Percentiles rank a stretch among this genome's conserved stretches.
phyloP scores from a whole-genome alignment of 2,329 filamentous ascomycete genomes.

The Diaporthe australafricana region DNA sequence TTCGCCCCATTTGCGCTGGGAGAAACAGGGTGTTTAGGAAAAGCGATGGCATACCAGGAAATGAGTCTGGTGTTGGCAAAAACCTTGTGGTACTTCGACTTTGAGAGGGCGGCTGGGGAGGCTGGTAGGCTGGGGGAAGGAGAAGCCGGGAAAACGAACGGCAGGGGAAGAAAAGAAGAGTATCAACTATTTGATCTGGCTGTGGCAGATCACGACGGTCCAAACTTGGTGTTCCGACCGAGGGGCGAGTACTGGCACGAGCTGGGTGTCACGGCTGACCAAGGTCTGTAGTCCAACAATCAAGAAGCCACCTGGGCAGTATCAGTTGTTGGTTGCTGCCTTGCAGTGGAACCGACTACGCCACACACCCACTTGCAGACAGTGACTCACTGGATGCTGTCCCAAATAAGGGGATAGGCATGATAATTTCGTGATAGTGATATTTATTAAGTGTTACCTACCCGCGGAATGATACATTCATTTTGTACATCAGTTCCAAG shows the following conservation, averaged over 20 bases:
- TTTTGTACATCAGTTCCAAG: too few relatives aligned
- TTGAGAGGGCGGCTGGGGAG: neutral
- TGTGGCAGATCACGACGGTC: neutral
- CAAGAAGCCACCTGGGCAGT: too few relatives aligned
- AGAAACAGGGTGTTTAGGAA: slow-evolving; percentile 49
- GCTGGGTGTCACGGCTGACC: neutral
- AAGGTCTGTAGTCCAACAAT: neutral
- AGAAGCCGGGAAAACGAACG: neutral
- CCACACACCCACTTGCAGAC: too few relatives aligned
- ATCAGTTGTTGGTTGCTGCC: slow-evolving; percentile 18
- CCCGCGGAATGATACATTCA: too few relatives aligned
- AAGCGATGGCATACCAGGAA: slow-evolving; percentile 42
- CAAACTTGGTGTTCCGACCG: slow-evolving; percentile 6
- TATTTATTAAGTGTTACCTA: too few relatives aligned
- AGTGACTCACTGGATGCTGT: neutral
- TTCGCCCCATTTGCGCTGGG: slow-evolving; percentile 49
- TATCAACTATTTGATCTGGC: slow-evolving; percentile 8
- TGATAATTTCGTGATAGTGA: too few relatives aligned
- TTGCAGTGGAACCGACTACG: neutral
- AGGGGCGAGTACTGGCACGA: neutral
- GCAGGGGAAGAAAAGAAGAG: neutral
- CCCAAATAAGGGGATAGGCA: too few relatives aligned
- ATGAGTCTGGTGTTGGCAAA: slow-evolving; percentile 40
- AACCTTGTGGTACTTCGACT: slow-evolving; percentile 39
- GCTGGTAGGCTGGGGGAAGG: neutral